These are phyloP conservation scores for Symbiodinium pilosum DNA, from an alignment of 73 alveolate genomes.

Conservation along the genomic window DNA sequence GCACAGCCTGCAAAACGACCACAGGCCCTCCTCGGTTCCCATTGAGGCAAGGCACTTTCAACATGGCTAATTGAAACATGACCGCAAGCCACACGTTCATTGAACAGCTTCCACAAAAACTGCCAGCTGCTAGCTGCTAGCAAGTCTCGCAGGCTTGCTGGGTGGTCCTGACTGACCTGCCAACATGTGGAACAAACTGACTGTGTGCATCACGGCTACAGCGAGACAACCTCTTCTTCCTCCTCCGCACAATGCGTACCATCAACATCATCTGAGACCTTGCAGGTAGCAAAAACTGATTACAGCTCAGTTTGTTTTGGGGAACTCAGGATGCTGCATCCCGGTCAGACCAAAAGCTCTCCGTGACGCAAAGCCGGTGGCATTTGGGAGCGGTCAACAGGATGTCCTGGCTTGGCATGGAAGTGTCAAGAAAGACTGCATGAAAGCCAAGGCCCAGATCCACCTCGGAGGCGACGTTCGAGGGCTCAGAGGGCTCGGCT, in stretches of 20 bases:
- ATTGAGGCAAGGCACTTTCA: not conserved
- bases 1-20: slow-evolving; percentile 26
- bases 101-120: no score
- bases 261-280: no score
- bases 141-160: not conserved
- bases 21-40: slow-evolving; percentile 15
- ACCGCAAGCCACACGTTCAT: no score
- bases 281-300: no score
- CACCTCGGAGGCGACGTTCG: slow-evolving; percentile 61
- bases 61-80: no score
- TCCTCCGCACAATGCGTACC: no score
- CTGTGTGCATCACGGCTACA: no score
- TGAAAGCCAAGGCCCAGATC: not conserved
- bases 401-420: not conserved
- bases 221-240: no score
- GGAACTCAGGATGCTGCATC: not conserved
- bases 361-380: not conserved
- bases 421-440: not conserved
- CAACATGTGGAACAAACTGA: no score
- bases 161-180: not conserved
- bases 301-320: no score
- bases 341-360: not conserved
- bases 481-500: slow-evolving; percentile 43
- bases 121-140: no score
- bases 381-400: not conserved